phyloP scores from a whole-genome alignment of 805 yeast species.

The Lipomyces chichibuensis region DNA sequence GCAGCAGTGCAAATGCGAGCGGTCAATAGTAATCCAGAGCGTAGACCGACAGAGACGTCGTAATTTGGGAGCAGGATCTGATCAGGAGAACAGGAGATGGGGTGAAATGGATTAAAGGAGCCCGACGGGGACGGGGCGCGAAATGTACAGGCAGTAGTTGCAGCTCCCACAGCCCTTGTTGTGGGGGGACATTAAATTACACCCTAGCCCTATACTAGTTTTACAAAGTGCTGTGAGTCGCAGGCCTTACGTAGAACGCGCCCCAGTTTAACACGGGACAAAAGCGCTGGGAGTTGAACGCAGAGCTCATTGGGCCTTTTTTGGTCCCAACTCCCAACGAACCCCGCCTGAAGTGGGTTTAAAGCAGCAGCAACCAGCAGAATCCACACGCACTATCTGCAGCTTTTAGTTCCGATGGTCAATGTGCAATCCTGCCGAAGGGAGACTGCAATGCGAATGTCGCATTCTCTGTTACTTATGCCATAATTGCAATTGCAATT shows the following conservation, averaged over 20 bases:
- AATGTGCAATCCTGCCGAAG: background rate
- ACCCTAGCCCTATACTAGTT: background rate
- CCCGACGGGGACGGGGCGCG: background rate
- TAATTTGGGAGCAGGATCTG: background rate
- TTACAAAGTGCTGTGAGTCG: background rate
- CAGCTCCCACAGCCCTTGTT: background rate
- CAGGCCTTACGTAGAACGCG: background rate
- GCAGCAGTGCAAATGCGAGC: background rate
- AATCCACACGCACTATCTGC: background rate
- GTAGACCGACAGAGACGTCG: background rate
- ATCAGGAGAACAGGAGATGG: background rate
- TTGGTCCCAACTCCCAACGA: constrained; percentile 2
- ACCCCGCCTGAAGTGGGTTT: background rate
- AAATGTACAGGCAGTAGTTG: background rate
- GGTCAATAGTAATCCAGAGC: background rate
- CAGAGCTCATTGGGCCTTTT: constrained; percentile 1
- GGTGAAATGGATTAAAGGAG: background rate
- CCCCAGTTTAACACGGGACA: background rate
- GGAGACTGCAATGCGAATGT: background rate
- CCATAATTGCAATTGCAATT: background rate
- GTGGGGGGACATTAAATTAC: background rate
- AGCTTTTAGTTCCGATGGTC: background rate
- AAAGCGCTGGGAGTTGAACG: background rate
- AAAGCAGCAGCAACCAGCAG: background rate
- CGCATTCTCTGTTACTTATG: background rate